These are phyloP conservation scores for Termitomyces sp. DNA, from an alignment of 768 basidiomycete species.

Conservation along the genomic window DNA sequence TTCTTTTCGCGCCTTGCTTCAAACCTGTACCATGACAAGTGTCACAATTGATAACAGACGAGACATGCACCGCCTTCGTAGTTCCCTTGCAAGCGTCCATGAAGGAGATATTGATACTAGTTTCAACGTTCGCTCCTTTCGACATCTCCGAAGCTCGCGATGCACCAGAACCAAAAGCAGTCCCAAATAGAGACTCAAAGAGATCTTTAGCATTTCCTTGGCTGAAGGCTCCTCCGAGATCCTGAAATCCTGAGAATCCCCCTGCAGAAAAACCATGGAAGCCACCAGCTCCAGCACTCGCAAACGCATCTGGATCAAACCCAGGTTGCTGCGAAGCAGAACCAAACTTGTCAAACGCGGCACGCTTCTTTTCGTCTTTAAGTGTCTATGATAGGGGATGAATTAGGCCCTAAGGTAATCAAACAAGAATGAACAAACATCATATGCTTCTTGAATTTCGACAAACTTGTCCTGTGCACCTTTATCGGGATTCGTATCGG, in stretches of 20 bases:
- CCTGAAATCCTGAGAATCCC: constrained; percentile 70
- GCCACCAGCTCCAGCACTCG: constrained; percentile 44
- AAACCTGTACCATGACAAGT: constrained; percentile 86
- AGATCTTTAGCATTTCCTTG: constrained; percentile 55
- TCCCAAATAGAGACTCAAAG: constrained; percentile 85
- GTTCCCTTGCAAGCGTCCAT: constrained; percentile 95
- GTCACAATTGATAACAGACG: constrained; percentile 78
- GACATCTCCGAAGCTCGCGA: constrained; percentile 41
- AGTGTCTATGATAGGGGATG: constrained; percentile 56
- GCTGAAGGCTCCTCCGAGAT: constrained; percentile 62
- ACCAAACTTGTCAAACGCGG: constrained; percentile 89
- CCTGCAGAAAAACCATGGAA: constrained; percentile 29
- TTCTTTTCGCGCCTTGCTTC: constrained; percentile 80
- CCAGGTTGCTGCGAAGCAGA: constrained; percentile 89
- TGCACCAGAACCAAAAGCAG: constrained; percentile 48
- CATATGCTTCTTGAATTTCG: constrained; percentile 97
- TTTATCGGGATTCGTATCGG: constrained; percentile 94
- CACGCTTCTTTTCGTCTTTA: constrained; percentile 92
- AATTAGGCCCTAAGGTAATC: neutral
- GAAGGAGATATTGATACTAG: constrained; percentile 73
- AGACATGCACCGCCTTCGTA: constrained; percentile 68
- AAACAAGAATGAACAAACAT: constrained; percentile 47
- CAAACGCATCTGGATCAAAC: constrained; percentile 88
- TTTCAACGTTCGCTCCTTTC: constrained; percentile 82
- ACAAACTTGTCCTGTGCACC: constrained; percentile 89